A percentile compares a stretch with the other conserved stretches of the same genome.
Conservation (phyloP, 352 stramenopile genomes). For the Pythium aquatile region DNA sequence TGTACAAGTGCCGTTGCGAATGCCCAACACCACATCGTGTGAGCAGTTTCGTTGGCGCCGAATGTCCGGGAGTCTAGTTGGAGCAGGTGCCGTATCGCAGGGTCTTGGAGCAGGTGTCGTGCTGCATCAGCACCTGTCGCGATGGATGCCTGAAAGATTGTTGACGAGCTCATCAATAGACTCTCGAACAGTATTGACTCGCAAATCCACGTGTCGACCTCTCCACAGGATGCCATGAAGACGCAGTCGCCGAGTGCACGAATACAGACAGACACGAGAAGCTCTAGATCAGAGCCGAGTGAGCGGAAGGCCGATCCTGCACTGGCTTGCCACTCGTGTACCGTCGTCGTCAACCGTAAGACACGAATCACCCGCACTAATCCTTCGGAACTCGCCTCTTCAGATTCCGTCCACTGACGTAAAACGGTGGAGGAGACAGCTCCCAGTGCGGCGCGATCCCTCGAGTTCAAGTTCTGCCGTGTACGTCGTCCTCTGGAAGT, state of each 20-base stretch:
- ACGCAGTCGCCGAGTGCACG: slow-evolving; percentile 9
- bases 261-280: background rate
- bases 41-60: background rate
- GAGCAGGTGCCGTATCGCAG: slow-evolving; percentile 7
- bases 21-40: slow-evolving; percentile 14
- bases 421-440: background rate
- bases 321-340: background rate
- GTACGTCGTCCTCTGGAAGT: background rate
- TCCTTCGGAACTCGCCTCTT: no score
- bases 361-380: background rate
- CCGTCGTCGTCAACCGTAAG: background rate
- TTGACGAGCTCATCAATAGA: slow-evolving; percentile 4
- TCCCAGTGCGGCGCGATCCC: background rate
- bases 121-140: slow-evolving; percentile 1
- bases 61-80: slow-evolving; percentile 1
- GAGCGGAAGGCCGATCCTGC: background rate
- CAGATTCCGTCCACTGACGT: background rate
- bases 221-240: background rate
- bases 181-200: slow-evolving; percentile 5
- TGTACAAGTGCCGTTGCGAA: slow-evolving; percentile 2
- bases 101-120: slow-evolving; percentile 5
- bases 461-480: background rate
- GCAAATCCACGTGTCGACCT: background rate
- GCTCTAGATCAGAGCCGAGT: background rate
- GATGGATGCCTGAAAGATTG: background rate